Base-by-base conservation (phyloP, 1,284 basidiomycete genomes). In the Ceratobasidium papillatum region DNA sequence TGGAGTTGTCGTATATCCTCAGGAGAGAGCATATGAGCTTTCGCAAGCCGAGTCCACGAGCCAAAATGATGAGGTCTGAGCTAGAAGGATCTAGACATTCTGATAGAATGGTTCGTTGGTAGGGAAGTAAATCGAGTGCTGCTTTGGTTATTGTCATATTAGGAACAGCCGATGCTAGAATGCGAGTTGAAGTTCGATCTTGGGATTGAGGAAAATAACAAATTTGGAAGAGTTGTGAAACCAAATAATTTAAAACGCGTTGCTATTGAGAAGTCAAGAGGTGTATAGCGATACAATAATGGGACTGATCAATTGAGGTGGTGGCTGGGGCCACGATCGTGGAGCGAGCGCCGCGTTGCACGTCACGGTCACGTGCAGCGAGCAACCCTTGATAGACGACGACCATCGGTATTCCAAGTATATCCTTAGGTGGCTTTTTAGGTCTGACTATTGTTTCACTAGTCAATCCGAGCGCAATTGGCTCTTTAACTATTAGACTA, bases 1-100 rank as follows among this genome's bases (percentile, higher is more conserved):
- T 88, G 25, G 94, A 90, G n/a, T 91, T 89, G 81, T 96, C 94
- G 81, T 98, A 99, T 51, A 97, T 94, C 82, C 95, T 93, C 82
- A 98, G 86, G 38, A 97, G 87, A 0, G 93, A 94, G 81, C 93
- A 95, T 64, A 96, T 82, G 72, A 96, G 87, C 77, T 90, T 86
- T 17, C 95, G 87, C 68, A 98, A 83, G 0, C 96, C 96, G 1
- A 98, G 87, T 0, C 96, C 95, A 34, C 95, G 91, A 0, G 94
- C 95, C 30, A 98, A 84, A 58, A 98, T 84, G 49, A 98, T 83
- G 8, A 98, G 85, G 77, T 96, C 94, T 77, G 89, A 94, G 17
- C 90, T 91, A 41, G 89, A 86, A 12, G 94, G 94, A 81, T 81
- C 79, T 64, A 83, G 83, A 63, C 84, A 80, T 74, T 83, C 82